phyloP scores from a whole-genome alignment of 345 rosid genomes.

The Citrus maxima region DNA sequence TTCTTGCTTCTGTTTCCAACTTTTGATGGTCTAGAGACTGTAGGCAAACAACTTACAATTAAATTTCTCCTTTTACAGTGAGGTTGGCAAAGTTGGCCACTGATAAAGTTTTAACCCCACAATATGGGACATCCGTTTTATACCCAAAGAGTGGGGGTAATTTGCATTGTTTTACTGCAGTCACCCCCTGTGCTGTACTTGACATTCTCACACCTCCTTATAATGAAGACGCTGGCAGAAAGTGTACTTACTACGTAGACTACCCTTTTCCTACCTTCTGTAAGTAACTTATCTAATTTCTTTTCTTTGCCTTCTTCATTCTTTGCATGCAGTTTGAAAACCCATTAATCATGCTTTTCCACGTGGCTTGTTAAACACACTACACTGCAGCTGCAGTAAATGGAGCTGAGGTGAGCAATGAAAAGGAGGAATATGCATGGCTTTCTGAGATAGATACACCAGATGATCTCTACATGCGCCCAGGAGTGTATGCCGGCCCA shows the following conservation, averaged over 20 bases:
- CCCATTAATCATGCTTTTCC: not conserved
- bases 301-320: not conserved
- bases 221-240: slow-evolving; percentile 66
- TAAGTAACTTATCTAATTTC: slow-evolving; percentile 25
- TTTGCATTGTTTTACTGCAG: slow-evolving; percentile 89
- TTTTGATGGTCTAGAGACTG: not conserved
- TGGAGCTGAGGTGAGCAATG: slow-evolving; percentile 38
- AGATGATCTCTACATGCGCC: slow-evolving; percentile 75
- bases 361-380: slow-evolving; percentile 1
- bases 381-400: slow-evolving; percentile 32
- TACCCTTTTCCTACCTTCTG: slow-evolving; percentile 64
- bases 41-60: not conserved
- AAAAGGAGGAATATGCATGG: slow-evolving; percentile 69
- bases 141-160: slow-evolving; percentile 84
- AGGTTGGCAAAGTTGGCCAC: slow-evolving; percentile 60
- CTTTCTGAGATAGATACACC: slow-evolving; percentile 78
- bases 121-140: slow-evolving; percentile 62
- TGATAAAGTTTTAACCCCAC: slow-evolving; percentile 67
- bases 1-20: not conserved
- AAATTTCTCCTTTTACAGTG: slow-evolving; percentile 38
- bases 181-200: slow-evolving; percentile 86
- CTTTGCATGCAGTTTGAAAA: not conserved
- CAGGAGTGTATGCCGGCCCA: slow-evolving; percentile 67
- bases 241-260: slow-evolving; percentile 79
- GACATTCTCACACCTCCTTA: slow-evolving; percentile 94